phyloP scores from a whole-genome alignment of 495 filamentous ascomycete genomes.

The Talaromyces thailandensis region DNA sequence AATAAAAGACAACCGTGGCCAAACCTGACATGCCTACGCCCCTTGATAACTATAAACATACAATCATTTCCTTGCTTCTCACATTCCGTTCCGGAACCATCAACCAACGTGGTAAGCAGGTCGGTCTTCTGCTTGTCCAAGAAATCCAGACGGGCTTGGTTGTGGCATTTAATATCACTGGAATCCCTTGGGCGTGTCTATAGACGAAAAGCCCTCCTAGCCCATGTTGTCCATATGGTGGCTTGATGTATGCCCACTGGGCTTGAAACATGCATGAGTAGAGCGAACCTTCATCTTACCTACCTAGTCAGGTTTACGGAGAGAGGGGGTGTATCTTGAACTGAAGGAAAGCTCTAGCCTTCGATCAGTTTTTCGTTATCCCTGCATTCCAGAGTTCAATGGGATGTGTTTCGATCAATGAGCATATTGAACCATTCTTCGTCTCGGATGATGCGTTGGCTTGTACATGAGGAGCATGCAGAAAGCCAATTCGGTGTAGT shows the following conservation, averaged over 20 bases:
- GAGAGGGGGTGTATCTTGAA: neutral
- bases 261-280: neutral
- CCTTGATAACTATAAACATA: neutral
- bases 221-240: neutral
- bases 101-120: neutral
- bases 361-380: neutral
- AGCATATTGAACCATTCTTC: neutral
- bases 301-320: too few relatives aligned
- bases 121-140: neutral
- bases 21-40: neutral
- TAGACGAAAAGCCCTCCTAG: neutral
- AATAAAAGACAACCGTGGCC: neutral
- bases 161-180: neutral
- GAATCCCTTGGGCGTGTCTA: neutral
- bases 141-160: neutral
- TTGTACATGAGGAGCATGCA: neutral
- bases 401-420: neutral
- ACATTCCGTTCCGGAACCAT: neutral
- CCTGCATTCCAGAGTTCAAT: neutral
- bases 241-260: neutral
- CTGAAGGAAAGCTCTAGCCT: neutral
- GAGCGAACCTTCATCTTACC: neutral
- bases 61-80: neutral
- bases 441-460: neutral
- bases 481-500: too few relatives aligned